These are phyloP conservation scores for Boletus tomentosulus DNA, from an alignment of 768 basidiomycete genomes.

Conservation along the genomic window DNA sequence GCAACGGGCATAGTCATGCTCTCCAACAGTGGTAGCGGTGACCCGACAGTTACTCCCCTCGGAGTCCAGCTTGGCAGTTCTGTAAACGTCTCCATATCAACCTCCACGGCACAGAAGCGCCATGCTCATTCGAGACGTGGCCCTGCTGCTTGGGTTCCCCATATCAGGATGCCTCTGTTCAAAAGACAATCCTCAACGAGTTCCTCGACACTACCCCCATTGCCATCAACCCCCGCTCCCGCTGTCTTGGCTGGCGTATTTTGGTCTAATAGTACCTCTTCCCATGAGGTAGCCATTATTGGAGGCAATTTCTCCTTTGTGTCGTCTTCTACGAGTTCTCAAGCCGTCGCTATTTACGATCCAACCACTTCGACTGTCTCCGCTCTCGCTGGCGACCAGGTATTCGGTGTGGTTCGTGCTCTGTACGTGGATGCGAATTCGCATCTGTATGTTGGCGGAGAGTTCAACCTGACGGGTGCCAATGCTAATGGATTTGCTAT, in stretches of 20 bases:
- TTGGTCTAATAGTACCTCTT: slow-evolving; percentile 77
- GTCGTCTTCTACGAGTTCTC: slow-evolving; percentile 37
- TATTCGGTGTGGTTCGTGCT: slow-evolving; percentile 75
- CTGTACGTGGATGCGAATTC: slow-evolving; percentile 63
- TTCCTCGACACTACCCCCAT: slow-evolving; percentile 50
- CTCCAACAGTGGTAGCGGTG: slow-evolving; percentile 54
- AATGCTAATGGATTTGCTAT: slow-evolving; percentile 67
- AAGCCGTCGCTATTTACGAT: slow-evolving; percentile 72
- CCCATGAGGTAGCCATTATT: slow-evolving; percentile 66
- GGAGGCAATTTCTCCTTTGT: slow-evolving; percentile 86
- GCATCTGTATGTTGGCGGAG: slow-evolving; percentile 77
- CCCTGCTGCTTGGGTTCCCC: slow-evolving; percentile 47
- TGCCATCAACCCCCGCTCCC: slow-evolving; percentile 60
- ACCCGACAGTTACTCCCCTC: slow-evolving; percentile 60
- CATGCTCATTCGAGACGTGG: slow-evolving; percentile 34
- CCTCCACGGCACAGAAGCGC: slow-evolving; percentile 36
- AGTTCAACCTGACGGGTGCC: slow-evolving; percentile 62
- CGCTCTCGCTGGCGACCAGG: slow-evolving; percentile 54
- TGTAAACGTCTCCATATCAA: slow-evolving; percentile 29
- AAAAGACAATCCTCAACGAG: slow-evolving; percentile 49
- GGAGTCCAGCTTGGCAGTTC: slow-evolving; percentile 49
- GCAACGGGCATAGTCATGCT: slow-evolving; percentile 79
- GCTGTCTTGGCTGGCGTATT: slow-evolving; percentile 83
- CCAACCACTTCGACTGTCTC: slow-evolving; percentile 42
- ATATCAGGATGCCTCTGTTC: slow-evolving; percentile 39